phyloP scores from a whole-genome alignment of 2,329 filamentous ascomycete species.

The Cladosporium sphaerospermum region DNA sequence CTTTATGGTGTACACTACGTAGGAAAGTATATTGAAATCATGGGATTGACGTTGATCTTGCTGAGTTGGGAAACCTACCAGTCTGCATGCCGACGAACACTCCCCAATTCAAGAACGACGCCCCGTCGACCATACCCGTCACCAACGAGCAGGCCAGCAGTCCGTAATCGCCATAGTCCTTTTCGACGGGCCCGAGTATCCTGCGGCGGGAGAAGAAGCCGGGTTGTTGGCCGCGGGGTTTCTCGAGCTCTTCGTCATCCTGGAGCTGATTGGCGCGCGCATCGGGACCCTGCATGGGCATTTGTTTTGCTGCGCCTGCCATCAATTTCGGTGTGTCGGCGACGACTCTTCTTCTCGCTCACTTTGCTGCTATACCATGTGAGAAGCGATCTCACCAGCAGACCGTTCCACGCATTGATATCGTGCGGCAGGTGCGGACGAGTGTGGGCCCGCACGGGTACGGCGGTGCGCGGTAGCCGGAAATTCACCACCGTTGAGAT shows the following conservation, averaged over 20 bases:
- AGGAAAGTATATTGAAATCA: background rate
- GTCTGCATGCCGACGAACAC: conserved; percentile 51
- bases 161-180: conserved; percentile 26
- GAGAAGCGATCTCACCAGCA: background rate
- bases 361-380: background rate
- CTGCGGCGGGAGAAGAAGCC: conserved; percentile 22
- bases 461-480: background rate
- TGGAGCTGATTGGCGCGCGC: background rate
- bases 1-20: background rate
- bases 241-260: background rate
- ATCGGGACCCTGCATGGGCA: background rate
- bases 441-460: conserved; percentile 2
- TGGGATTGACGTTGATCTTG: background rate
- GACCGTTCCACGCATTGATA: background rate
- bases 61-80: conserved; percentile 29
- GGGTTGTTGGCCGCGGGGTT: conserved; percentile 3
- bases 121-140: conserved; percentile 44
- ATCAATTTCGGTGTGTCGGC: background rate
- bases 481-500: too few species aligned
- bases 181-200: conserved; percentile 26
- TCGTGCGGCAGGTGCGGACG: background rate
- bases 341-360: background rate
- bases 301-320: background rate
- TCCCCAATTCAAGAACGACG: conserved; percentile 43
- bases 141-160: conserved; percentile 40